Evolutionary conservation across 2,329 filamentous ascomycete species (phyloP), one percentile per base, ranked within the genome.

Genomic region (Phaeoacremonium minimum): DNA sequence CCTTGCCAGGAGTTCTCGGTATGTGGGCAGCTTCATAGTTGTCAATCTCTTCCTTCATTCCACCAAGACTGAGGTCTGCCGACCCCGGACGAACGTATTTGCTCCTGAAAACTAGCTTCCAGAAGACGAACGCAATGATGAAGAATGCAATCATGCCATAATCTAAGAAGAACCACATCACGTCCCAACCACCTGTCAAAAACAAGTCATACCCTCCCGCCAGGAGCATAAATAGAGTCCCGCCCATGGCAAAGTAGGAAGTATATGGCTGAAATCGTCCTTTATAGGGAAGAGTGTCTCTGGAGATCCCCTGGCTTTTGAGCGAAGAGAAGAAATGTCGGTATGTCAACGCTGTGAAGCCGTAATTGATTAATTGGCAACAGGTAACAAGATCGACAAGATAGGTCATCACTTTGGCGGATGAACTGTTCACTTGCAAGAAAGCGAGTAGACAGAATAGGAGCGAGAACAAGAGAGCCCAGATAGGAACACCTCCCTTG

Each of bases 371-470:
- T 16, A 78, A 63, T 47, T 78, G 75, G 4, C 75, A 76, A 12
- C 77, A 73, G 13, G 76, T 79, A 30, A 78, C 60, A 46, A 83
- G 60, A 53, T 72, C 77, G 45, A 77, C 66, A 40, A 83, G 71
- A 75, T 76, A 83, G 18, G 63, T 65, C 46, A 83, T 58, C 7
- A 82, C 80, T 28, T 73, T 66, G 4, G 74, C 65, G 1, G 76
- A 67, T 37, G 61, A 56, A 48, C 68, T 69, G 26, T 67, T 75
- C 30, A 83, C 65, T 49, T 81, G 74, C 44, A 83, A 55, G 57
- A 85, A 85, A 8, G 75, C 74, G 18, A 86, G 60, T 26, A 84
- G 67, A 2, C 77, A 72, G 50, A 86, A 78, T 2, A 71, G 46
- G 48, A 85, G 71, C 3, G 77, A 73, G 18, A 78, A 53, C 2